Percentiles rank a stretch among this genome's conserved stretches.
Conservation (phyloP, 257 asterid genomes). For the Gynochthodes officinalis region DNA sequence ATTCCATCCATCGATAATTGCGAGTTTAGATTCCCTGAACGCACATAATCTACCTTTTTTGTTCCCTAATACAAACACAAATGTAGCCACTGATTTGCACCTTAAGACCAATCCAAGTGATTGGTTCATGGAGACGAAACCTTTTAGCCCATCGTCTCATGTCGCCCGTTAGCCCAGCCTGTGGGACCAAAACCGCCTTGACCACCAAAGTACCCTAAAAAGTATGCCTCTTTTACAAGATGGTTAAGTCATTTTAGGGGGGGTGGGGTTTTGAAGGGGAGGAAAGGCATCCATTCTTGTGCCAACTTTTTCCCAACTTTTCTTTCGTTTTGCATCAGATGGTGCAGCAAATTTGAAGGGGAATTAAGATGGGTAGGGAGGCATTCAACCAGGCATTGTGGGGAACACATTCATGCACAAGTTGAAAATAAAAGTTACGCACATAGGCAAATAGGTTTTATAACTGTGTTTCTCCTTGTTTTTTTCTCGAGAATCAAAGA, state of each 20-base stretch:
- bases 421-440: conserved; percentile 33
- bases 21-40: conserved; percentile 28
- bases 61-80: conserved; percentile 41
- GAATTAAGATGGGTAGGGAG: conserved; percentile 16
- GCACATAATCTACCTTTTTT: conserved; percentile 25
- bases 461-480: conserved; percentile 23
- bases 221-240: conserved; percentile 33
- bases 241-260: conserved; percentile 38
- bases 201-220: conserved; percentile 42
- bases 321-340: conserved; percentile 11
- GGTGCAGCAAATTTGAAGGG: conserved; percentile 12
- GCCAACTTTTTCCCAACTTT: background rate
- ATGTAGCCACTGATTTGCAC: conserved; percentile 26
- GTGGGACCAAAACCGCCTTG: conserved; percentile 45
- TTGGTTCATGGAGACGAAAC: conserved; percentile 47
- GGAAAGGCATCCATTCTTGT: background rate
- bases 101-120: conserved; percentile 34
- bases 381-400: conserved; percentile 45
- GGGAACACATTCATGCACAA: conserved; percentile 65
- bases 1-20: conserved; percentile 14
- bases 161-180: conserved; percentile 39
- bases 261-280: background rate
- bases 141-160: conserved; percentile 70
- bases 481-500: conserved; percentile 17
- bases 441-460: conserved; percentile 18